Base-by-base conservation (phyloP, 257 asterid species). In the Jacaranda mimosifolia region DNA sequence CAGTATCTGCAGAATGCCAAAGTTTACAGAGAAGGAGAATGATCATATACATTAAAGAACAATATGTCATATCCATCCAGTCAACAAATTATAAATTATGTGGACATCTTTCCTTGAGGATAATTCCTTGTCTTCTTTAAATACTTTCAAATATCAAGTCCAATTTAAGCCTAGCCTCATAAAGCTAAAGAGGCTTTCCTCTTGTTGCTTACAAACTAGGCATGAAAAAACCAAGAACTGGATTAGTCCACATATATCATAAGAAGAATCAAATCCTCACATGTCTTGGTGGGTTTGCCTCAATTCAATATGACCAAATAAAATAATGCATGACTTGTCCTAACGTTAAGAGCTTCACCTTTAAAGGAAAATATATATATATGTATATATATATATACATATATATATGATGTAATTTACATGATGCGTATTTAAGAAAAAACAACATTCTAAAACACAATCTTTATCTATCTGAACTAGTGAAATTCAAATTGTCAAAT, bases 1-100 rank as follows among this genome's bases (percentile, higher is more conserved):
- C 97, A 3, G 99, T 91, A 85, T 96, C 99, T 96, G 91, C 80
- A 85, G 46, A 83, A 74, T 60, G 36, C 72, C 43, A 56, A 51
- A 51, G 18, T 10, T 40, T 42, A 75, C 10, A 72, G 10, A 9
- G 40, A 35, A 57, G 74, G 32, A 71, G 51, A 65, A 42, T 14
- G 38, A 70, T n/a, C 8, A 13, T 13, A 0, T 26, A 21, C 26
- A 7, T 19, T 62, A 26, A 7, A 71, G 59, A 39, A 70, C 19
- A 62, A 21, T 18, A 21, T 19, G 63, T 7, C 17, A 21, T 19
- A 26, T 26, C 32, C 32, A 26, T 26, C 32, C 32, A 26, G 32
- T 26, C 32, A 26, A 26, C 32, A 26, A 26, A 26, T 26, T 26
- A 26, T 26, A 26, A 26, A 26, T 26, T 26, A 26, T 26, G 32